phyloP scores from a whole-genome alignment of 1,284 basidiomycete genomes.

The Rhodotorula sp. region DNA sequence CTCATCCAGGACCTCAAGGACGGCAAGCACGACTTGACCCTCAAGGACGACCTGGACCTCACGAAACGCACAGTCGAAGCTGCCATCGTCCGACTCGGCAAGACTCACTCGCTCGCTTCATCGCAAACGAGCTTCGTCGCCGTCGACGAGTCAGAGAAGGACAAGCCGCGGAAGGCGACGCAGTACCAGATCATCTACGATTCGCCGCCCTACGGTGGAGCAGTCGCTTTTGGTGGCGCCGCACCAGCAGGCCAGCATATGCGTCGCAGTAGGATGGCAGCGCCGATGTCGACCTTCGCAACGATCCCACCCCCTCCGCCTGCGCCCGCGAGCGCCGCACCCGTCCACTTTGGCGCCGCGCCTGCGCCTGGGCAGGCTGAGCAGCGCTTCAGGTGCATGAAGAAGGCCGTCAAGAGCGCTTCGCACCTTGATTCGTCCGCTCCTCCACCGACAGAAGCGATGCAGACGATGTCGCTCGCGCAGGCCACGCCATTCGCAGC shows the following conservation, averaged over 20 bases:
- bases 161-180: not conserved
- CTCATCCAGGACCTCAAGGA: slow-evolving; percentile 55
- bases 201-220: not conserved
- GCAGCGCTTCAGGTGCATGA: no score
- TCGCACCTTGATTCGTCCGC: no score
- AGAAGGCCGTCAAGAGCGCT: no score
- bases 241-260: no score
- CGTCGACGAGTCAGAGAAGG: slow-evolving; percentile 48
- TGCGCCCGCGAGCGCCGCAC: no score
- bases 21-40: slow-evolving; percentile 3
- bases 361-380: not conserved
- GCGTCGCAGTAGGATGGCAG: not conserved
- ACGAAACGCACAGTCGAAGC: slow-evolving; percentile 49
- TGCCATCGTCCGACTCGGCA: slow-evolving; percentile 56
- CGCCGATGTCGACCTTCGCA: no score
- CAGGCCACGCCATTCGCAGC: no score
- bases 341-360: not conserved
- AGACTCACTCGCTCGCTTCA: slow-evolving; percentile 57
- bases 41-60: not conserved
- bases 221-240: no score
- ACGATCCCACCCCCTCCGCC: not conserved
- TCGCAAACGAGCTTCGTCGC: slow-evolving; percentile 60
- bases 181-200: no score
- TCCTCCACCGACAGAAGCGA: no score
- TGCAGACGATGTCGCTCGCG: no score